These are phyloP conservation scores for Endocarpon pusillum DNA, from an alignment of 495 filamentous ascomycete genomes.

Conservation along the genomic window DNA sequence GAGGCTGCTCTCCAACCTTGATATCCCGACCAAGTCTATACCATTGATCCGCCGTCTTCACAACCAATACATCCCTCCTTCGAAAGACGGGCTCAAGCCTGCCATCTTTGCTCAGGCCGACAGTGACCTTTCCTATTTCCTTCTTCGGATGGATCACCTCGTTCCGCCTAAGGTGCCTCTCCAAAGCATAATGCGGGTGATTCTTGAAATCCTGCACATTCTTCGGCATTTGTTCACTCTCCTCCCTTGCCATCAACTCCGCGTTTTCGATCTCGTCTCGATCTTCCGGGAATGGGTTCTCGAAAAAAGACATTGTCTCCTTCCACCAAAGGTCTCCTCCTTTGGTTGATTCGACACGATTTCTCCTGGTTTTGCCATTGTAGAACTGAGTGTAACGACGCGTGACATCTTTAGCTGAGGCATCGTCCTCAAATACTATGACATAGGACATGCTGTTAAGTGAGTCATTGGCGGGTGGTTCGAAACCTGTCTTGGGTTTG, in stretches of 20 bases:
- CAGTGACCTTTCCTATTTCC: conserved; percentile 57
- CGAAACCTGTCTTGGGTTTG: conserved; percentile 51
- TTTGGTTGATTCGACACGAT: conserved; percentile 51
- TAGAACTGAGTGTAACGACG: conserved; percentile 63
- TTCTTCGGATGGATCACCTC: conserved; percentile 61
- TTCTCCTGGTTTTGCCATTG: conserved; percentile 71
- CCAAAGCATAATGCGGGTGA: conserved; percentile 78
- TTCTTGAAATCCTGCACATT: conserved; percentile 86
- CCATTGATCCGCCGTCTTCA: conserved; percentile 69
- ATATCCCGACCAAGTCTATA: conserved; percentile 70
- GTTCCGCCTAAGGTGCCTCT: conserved; percentile 69
- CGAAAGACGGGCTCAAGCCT: conserved; percentile 54
- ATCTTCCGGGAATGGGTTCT: conserved; percentile 36
- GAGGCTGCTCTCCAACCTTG: conserved; percentile 52
- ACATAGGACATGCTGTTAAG: conserved; percentile 68
- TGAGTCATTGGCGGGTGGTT: conserved; percentile 59
- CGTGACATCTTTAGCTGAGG: conserved; percentile 62
- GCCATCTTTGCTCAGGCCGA: conserved; percentile 39
- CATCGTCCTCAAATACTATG: conserved; percentile 68
- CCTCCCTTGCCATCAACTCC: conserved; percentile 52
- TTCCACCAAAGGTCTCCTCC: conserved; percentile 60
- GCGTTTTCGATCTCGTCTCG: conserved; percentile 67
- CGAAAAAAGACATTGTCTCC: conserved; percentile 40
- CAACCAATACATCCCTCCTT: conserved; percentile 57
- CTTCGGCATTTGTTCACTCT: conserved; percentile 70